phyloP scores from a whole-genome alignment of 768 basidiomycete species.

The Amanita molliuscula region DNA sequence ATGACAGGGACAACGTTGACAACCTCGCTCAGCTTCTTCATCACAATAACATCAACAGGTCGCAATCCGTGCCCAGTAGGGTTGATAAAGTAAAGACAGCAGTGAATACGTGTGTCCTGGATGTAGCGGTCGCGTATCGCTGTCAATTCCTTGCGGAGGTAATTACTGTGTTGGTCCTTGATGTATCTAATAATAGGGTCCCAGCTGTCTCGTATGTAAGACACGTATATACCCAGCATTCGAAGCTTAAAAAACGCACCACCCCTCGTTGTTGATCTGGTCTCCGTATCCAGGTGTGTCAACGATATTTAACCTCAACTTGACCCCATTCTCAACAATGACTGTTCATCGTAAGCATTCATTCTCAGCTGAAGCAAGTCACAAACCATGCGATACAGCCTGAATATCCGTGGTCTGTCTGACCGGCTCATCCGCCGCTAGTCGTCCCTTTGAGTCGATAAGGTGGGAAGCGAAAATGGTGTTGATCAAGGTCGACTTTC shows the following conservation, averaged over 20 bases:
- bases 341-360: conserved; percentile 34
- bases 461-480: conserved; percentile 98
- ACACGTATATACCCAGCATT: background rate
- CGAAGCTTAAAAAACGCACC: conserved; percentile 38
- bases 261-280: conserved; percentile 98
- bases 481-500: conserved; percentile 98
- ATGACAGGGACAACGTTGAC: conserved; percentile 99
- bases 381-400: conserved; percentile 84
- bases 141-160: conserved; percentile 96
- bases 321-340: conserved; percentile 93
- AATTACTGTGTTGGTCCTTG: conserved; percentile 98
- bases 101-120: conserved; percentile 97
- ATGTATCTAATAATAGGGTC: conserved; percentile 99
- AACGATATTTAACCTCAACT: conserved; percentile 91
- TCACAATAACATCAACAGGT: conserved; percentile 94
- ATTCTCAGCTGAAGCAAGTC: background rate
- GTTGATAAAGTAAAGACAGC: conserved; percentile 96
- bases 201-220: conserved; percentile 52
- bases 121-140: conserved; percentile 99
- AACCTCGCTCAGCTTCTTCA: conserved; percentile 98
- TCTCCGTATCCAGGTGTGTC: conserved; percentile 99
- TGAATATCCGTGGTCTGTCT: conserved; percentile 97
- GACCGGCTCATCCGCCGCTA: conserved; percentile 79
- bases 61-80: conserved; percentile 97
- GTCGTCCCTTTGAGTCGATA: conserved; percentile 93